phyloP scores from a whole-genome alignment of 768 basidiomycete species.

The Trametes coccinea region DNA sequence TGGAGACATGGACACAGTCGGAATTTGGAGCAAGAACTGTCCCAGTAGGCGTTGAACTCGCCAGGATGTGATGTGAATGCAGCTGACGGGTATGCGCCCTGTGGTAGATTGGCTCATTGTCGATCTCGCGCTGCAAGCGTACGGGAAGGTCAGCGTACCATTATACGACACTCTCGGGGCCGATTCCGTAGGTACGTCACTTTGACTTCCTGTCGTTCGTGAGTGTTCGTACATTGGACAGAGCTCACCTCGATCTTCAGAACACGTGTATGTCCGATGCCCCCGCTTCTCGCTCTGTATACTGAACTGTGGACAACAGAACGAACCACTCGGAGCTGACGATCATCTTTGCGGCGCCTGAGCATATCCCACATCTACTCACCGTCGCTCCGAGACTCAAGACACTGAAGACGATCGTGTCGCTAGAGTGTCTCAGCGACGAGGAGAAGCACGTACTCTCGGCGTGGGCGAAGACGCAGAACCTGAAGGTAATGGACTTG shows the following conservation, averaged over 20 bases:
- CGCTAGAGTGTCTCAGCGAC: constrained; percentile 59
- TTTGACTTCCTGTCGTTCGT: background rate
- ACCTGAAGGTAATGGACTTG: constrained; percentile 63
- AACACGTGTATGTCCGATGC: constrained; percentile 61
- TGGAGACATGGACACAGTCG: constrained; percentile 72
- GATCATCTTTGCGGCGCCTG: constrained; percentile 70
- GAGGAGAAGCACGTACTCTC: constrained; percentile 56
- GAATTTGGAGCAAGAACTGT: constrained; percentile 81
- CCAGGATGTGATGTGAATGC: background rate
- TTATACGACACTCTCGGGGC: constrained; percentile 94
- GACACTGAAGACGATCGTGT: constrained; percentile 72
- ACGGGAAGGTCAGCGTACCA: constrained; percentile 83
- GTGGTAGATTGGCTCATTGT: constrained; percentile 88
- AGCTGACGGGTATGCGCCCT: background rate
- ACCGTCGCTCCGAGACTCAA: constrained; percentile 65
- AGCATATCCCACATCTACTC: constrained; percentile 78
- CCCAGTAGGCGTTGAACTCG: constrained; percentile 54
- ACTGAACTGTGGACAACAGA: constrained; percentile 38
- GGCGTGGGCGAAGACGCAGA: constrained; percentile 69
- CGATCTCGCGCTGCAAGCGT: constrained; percentile 79
- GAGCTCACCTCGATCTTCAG: constrained; percentile 36
- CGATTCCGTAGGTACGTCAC: constrained; percentile 76
- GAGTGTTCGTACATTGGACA: constrained; percentile 26
- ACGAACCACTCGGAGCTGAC: constrained; percentile 85
- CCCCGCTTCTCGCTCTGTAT: too few relatives aligned